Conservation (phyloP, 768 basidiomycete species). For the Termitomyces sp. region DNA sequence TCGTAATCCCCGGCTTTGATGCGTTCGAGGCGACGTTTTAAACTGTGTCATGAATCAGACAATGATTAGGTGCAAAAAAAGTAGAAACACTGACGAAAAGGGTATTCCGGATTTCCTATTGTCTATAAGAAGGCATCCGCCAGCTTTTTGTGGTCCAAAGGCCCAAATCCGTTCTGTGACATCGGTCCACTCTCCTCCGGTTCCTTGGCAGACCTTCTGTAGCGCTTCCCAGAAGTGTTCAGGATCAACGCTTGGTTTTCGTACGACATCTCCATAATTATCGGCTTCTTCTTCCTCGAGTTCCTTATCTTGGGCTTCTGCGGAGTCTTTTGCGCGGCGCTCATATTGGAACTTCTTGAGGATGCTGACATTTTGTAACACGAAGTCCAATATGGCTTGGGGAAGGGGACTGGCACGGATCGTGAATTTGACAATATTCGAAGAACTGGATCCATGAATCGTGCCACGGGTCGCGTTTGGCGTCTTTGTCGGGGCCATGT, state of each 20-base stretch:
- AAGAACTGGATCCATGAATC: slow-evolving; percentile 62
- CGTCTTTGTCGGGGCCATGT: slow-evolving; percentile 85
- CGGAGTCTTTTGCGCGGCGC: slow-evolving; percentile 28
- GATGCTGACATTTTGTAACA: slow-evolving; percentile 66
- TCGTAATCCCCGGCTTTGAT: slow-evolving; percentile 25
- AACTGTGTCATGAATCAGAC: slow-evolving; percentile 29
- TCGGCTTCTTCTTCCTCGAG: slow-evolving; percentile 40
- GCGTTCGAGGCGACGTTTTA: slow-evolving; percentile 49
- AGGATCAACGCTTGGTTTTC: slow-evolving; percentile 59
- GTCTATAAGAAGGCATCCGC: slow-evolving; percentile 86
- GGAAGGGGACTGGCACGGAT: slow-evolving; percentile 85
- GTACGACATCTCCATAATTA: slow-evolving; percentile 54
- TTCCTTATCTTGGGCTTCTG: slow-evolving; percentile 28
- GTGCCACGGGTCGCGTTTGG: slow-evolving; percentile 72
- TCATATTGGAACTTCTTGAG: slow-evolving; percentile 60
- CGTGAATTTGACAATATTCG: slow-evolving; percentile 74
- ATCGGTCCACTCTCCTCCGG: slow-evolving; percentile 84
- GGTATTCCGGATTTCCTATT: slow-evolving; percentile 41
- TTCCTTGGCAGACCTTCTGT: slow-evolving; percentile 56
- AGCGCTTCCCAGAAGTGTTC: slow-evolving; percentile 83
- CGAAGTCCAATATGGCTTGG: slow-evolving; percentile 63
- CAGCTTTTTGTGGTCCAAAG: slow-evolving; percentile 86
- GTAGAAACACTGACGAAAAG: slow-evolving; percentile 50
- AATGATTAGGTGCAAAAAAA: neutral
- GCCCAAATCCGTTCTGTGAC: slow-evolving; percentile 77